phyloP scores from a whole-genome alignment of 305 asterid species.

The Solanum aculeatissimum region DNA sequence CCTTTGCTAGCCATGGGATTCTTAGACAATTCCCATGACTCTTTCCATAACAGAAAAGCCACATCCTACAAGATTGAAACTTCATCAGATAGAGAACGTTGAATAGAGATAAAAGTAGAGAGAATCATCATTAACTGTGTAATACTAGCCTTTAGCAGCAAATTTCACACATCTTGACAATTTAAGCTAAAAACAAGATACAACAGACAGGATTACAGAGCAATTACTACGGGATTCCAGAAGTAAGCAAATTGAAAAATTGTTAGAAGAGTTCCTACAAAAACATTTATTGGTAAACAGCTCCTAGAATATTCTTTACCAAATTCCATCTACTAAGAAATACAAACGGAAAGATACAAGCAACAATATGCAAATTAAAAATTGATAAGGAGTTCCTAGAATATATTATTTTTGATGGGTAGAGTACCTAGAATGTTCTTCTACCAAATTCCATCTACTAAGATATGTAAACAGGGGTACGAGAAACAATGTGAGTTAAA shows the following conservation, averaged over 20 bases:
- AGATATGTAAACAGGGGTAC: not conserved
- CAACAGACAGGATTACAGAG: not conserved
- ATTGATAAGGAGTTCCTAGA: not conserved
- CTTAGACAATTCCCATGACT: constrained; percentile 85
- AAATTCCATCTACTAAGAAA: not conserved
- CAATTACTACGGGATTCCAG: not conserved
- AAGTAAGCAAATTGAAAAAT: not conserved
- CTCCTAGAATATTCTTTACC: not conserved
- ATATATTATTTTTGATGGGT: not conserved
- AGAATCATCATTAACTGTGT: not conserved
- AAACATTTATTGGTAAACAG: not conserved
- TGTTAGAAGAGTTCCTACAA: not conserved
- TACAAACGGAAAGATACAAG: not conserved
- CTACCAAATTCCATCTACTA: not conserved
- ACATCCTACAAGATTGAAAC: constrained; percentile 52
- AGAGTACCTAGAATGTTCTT: not conserved
- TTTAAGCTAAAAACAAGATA: not conserved
- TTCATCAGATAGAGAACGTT: not conserved
- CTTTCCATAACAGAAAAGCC: constrained; percentile 77
- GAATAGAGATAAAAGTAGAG: constrained; percentile 6
- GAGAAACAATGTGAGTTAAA: not conserved
- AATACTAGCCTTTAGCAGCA: not conserved
- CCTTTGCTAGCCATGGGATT: constrained; percentile 83
- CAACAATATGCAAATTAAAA: not conserved
- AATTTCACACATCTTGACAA: not conserved